Evolutionary conservation across 208 protist genomes (phyloP).

Genomic region (Porcisia deanei): DNA sequence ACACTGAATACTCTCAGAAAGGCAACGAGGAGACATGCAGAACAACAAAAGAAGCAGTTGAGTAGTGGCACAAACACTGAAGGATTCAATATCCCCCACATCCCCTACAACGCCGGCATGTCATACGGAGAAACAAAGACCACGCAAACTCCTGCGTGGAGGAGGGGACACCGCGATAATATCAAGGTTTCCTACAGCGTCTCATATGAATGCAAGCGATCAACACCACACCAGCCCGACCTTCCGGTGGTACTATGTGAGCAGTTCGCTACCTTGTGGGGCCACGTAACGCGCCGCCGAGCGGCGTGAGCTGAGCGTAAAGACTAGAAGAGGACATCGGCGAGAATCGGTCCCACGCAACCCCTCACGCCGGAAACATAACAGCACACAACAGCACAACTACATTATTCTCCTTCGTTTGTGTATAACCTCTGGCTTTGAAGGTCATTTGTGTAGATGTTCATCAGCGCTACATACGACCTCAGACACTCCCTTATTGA

Average conservation of each 20-base stretch:
- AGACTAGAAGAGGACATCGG: neutral
- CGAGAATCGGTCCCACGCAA: neutral
- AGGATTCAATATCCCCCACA: neutral
- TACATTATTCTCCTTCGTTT: neutral
- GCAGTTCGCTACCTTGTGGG: neutral
- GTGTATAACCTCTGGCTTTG: neutral
- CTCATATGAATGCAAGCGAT: too few species aligned
- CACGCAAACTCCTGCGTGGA: neutral
- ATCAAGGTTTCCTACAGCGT: too few species aligned
- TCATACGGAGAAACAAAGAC: neutral
- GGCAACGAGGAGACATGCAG: neutral
- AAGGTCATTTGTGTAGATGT: conserved; percentile 3
- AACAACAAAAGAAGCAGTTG: neutral
- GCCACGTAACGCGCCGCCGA: neutral
- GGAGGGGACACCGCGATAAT: neutral
- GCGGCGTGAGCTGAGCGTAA: neutral
- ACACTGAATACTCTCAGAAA: neutral
- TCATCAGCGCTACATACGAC: neutral
- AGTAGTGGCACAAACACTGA: neutral
- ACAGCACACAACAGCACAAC: neutral
- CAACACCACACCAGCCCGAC: neutral
- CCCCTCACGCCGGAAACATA: neutral
- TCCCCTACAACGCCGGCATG: too few species aligned
- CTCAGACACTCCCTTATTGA: neutral
- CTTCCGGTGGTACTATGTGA: neutral